Evolutionary conservation across 495 filamentous ascomycete species (phyloP).

Genomic region (Ramalina intermedia): DNA sequence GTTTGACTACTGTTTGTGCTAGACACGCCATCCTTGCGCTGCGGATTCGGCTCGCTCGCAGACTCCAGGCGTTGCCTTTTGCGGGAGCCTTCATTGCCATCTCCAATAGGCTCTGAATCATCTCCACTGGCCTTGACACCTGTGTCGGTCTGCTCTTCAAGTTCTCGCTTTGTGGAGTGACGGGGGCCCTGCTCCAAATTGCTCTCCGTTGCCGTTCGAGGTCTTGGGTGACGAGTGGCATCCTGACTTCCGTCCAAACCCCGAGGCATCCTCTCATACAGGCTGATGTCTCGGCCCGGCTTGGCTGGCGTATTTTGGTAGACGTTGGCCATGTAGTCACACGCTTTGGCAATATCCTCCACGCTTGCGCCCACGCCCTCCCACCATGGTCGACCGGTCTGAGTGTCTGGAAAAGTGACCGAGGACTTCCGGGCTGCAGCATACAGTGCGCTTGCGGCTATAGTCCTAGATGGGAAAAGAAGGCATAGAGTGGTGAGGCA

Average conservation of each 20-base stretch:
- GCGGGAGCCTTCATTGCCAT: neutral
- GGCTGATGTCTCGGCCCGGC: slow-evolving; percentile 7
- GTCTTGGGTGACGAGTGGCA: slow-evolving; percentile 8
- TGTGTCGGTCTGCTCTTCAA: neutral
- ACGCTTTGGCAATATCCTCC: slow-evolving; percentile 47
- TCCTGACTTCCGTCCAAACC: slow-evolving; percentile 7
- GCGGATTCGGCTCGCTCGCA: neutral
- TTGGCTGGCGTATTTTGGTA: slow-evolving; percentile 50
- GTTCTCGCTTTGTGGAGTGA: slow-evolving; percentile 1
- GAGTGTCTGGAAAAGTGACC: slow-evolving; percentile 58
- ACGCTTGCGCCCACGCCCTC: slow-evolving; percentile 48
- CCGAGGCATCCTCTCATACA: slow-evolving; percentile 12
- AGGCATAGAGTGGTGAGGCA: slow-evolving; percentile 72
- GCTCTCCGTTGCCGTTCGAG: neutral
- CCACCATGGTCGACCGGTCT: slow-evolving; percentile 77
- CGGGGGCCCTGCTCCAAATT: neutral
- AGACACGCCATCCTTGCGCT: neutral
- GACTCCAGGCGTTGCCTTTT: slow-evolving; percentile 4
- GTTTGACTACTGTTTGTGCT: neutral
- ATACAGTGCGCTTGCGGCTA: slow-evolving; percentile 77
- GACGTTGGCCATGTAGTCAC: slow-evolving; percentile 55
- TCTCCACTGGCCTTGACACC: neutral
- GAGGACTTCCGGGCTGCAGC: slow-evolving; percentile 58
- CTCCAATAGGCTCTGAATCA: neutral
- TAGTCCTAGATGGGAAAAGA: slow-evolving; percentile 59